Evolutionary conservation across 441 rosid genomes (phyloP), one percentile per base, ranked within the genome.

Genomic region (Francoa sonchifolia): DNA sequence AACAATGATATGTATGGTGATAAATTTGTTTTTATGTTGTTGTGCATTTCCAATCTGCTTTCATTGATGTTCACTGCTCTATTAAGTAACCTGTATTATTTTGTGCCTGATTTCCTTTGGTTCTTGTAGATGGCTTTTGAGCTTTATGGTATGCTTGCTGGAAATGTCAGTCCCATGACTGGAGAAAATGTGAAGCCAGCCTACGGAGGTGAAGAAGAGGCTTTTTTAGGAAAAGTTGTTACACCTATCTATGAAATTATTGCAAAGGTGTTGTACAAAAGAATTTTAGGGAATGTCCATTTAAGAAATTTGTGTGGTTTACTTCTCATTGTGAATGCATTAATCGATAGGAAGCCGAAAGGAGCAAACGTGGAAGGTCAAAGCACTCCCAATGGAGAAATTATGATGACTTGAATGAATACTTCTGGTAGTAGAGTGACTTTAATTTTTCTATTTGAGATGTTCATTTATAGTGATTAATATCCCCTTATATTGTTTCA

Each of bases 381-480:
- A 92, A 87, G 73, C 99, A 92, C 58, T 92, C 99, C 7, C 95
- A 86, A 30, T 92, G 99, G 99, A 87, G 99, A 54, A 92, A 92
- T 49, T 92, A 92, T 58, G 99, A 90, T 67, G 99, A 90, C 71
- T 54, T 86, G 52, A 90, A 90, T 64, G 96, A 90, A 54, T 92
- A 74, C 62, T 92, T 92, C 61, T 92, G 99, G 99, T 92, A 65
- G 52, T 50, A n/a, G n/a, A n/a, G n/a, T n/a, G n/a, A n/a, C n/a
- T n/a, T n/a, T n/a, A n/a, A n/a, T 17, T 39, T 32, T 36, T 16
- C 23, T 13, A 35, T 8, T 18, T 31, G 1, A 10, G 33, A 28
- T 35, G 22, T 41, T 6, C 39, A 4, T 33, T 25, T 45, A 44
- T 19, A 2, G 15, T 19, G 32, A 48, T 48, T 46, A 35, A 33